Base-by-base conservation (phyloP, 2,329 filamentous ascomycete species). In the Venturia effusa region DNA sequence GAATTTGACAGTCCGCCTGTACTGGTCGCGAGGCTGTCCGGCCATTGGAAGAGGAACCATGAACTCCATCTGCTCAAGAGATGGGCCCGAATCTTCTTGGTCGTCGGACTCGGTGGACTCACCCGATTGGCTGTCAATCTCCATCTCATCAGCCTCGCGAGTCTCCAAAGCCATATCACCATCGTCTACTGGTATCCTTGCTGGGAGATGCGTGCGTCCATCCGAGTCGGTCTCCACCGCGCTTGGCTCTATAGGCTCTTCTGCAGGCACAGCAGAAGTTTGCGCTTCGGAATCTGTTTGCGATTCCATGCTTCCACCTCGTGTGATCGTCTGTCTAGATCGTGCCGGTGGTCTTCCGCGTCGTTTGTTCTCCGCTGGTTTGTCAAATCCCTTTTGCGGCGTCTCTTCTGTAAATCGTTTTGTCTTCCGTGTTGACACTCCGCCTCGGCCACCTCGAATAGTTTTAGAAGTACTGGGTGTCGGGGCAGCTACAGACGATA, bases 51-150 rank as follows among this genome's bases (percentile, higher is more conserved):
- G 39, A 17, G 62, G 55, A 3, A 64, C 57, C 51, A 64, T 64
- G 62, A 60, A 64, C 30, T 64, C 62, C 62, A 64, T 64, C 24
- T 45, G 51, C 51, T 41, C 54, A 15, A 64, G 40, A 24, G 62
- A 22, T 22, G 55, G 62, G 24, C 62, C 62, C 22, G 43, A 37
- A 30, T 27, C 51, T n/a, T 63, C 51, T 19, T 51, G 22, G 3
- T 55, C 45, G 15, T 57, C 61, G 1, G 61, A 63, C 32, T 63
- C 61, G 4, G 61, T 55, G 34, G 41, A 45, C n/a, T 57, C 30
- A 6, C 51, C 59, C 15, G 37, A 60, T 40, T 37, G 34, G 37
- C 37, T 43, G n/a, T 40, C 59, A 41, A 40, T 32, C 34, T 60
- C 59, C 37, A 43, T 60, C 30, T 24, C 34, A 27, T 43, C 59